Evolutionary conservation across 768 basidiomycete species (phyloP), one percentile per base, ranked within the genome.

Genomic region (Galerina sulciceps): DNA sequence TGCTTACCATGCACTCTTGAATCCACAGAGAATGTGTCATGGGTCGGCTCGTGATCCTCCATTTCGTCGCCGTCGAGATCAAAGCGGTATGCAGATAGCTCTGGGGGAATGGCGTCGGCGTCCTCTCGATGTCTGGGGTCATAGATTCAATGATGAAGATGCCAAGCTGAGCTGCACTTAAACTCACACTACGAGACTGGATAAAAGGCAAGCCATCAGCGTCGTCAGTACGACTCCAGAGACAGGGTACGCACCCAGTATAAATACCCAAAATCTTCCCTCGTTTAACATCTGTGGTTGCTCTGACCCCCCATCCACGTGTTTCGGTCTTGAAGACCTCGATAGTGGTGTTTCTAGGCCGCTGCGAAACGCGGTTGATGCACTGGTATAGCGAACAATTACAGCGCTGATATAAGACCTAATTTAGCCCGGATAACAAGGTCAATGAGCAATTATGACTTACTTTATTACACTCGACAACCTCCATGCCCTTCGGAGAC

Each of bases 181-280:
- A 55, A 51, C 81, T 59, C 57, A 81, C 85, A 86, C 70, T 23
- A 87, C 59, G 55, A 73, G 70, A 36, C 84, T 85, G 58, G 1
- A 53, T 17, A 47, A 18, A 31, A 13, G 41, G 15, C 26, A 23
- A 50, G 14, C 38, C 55, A 62, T 58, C 15, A 62, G 36, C 18
- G 31, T 17, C 6, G 35, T 59, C 37, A 56, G 2, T 22, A 10
- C 15, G 17, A n/a, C 34, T 23, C 15, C 6, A 35, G 22, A 34
- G 23, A 37, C 53, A 55, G 46, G 34, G 31, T 11, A 67, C 77
- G 35, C 64, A 89, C 89, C 90, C 90, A 53, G 88, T 83, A 64
- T 87, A 91, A 10, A 87, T 73, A 2, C 89, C 90, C 22, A 91
- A 59, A 3, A 90, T 84, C 59, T 85, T 86, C 4, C 89, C 89